Evolutionary conservation across 768 basidiomycete species (phyloP).

Genomic region (Tricholoma saponaceum): DNA sequence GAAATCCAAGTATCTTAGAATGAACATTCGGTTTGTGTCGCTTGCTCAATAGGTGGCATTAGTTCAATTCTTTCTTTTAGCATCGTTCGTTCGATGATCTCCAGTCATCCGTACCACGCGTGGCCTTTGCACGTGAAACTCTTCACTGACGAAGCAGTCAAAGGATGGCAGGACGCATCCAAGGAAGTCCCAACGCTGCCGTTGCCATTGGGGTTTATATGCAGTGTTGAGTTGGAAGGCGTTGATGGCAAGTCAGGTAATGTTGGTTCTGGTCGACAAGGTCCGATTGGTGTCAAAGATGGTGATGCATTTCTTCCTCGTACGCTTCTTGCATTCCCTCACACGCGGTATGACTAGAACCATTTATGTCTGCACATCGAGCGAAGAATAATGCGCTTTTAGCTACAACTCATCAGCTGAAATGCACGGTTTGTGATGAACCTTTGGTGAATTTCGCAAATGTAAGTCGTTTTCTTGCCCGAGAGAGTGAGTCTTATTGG

Average conservation of each 20-base stretch:
- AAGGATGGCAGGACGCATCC: conserved; percentile 43
- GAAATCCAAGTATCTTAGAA: conserved; percentile 32
- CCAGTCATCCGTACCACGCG: conserved; percentile 59
- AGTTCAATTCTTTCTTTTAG: conserved; percentile 26
- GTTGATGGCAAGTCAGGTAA: conserved; percentile 62
- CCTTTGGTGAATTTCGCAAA: conserved; percentile 34
- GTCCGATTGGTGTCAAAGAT: conserved; percentile 56
- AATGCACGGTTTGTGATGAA: conserved; percentile 48
- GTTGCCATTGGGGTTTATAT: conserved; percentile 52
- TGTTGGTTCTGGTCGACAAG: conserved; percentile 47
- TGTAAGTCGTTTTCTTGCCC: conserved; percentile 28
- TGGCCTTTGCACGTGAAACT: conserved; percentile 76
- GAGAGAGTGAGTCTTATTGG: neutral
- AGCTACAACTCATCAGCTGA: conserved; percentile 25
- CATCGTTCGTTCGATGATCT: conserved; percentile 60
- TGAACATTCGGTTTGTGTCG: conserved; percentile 42
- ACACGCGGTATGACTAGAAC: conserved; percentile 26
- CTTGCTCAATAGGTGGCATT: neutral
- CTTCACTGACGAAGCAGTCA: conserved; percentile 61
- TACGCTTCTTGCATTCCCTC: neutral
- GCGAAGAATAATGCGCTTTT: conserved; percentile 44
- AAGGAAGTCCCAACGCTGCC: conserved; percentile 16
- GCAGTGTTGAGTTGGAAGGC: conserved; percentile 56
- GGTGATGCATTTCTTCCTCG: conserved; percentile 29
- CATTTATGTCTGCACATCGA: conserved; percentile 45